phyloP scores from a whole-genome alignment of 495 filamentous ascomycete species.

The Talaromyces thailandensis region DNA sequence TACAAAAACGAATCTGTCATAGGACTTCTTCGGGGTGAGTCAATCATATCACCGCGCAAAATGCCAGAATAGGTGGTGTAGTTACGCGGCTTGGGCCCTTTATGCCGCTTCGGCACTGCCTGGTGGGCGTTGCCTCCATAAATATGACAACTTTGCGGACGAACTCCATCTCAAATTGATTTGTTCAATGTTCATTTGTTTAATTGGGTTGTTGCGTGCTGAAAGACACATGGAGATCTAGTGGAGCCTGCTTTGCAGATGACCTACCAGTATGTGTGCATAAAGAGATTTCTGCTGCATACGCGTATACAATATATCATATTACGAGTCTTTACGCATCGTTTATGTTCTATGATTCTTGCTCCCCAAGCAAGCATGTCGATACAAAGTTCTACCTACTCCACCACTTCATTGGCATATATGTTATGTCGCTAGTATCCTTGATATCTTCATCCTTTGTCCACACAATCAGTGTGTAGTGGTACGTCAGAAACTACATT shows the following conservation, averaged over 20 bases:
- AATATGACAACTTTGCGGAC: background rate
- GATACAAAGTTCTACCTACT: background rate
- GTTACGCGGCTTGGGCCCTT: background rate
- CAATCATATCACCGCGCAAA: background rate
- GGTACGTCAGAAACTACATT: background rate
- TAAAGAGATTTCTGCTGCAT: background rate
- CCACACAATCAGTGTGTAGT: background rate
- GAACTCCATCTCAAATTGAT: background rate
- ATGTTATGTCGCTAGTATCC: background rate
- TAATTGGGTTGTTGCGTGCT: background rate
- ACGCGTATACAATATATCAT: background rate
- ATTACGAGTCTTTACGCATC: background rate
- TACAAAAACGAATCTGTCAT: background rate
- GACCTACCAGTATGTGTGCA: background rate
- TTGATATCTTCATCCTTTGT: background rate
- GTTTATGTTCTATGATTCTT: background rate
- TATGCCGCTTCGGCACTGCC: background rate
- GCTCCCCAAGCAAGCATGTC: background rate
- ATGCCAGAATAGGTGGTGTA: background rate
- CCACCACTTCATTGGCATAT: background rate
- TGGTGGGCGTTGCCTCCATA: background rate
- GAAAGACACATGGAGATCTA: background rate
- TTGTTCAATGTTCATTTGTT: background rate
- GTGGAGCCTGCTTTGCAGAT: background rate
- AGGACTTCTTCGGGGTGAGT: background rate